Evolutionary conservation across 345 rosid species (phyloP), one percentile per base, ranked within the genome.

Genomic region (Bretschneidera sinensis): DNA sequence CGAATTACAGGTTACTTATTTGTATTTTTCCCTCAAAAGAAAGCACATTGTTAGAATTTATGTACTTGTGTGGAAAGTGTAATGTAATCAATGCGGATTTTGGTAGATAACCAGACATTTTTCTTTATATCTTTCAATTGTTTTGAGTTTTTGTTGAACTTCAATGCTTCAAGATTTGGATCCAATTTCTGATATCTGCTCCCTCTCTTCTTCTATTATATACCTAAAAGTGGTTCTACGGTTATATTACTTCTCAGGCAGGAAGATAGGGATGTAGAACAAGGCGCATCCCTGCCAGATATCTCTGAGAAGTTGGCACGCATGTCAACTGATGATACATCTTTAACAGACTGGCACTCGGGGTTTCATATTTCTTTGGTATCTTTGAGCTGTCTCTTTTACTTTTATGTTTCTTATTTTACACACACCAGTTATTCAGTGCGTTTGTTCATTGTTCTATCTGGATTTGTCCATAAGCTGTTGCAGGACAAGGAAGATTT

Each of bases 351-450:
- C 74, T 94, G 99, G 97, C 96, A 90, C 78, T 73, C 82, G 71
- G 97, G 99, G 71, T 94, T 90, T 71, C 97, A 86, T 76, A 85
- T 86, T 51, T 81, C 68, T 76, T 72, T 94, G 97, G 99, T 94
- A 84, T 71, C 51, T 54, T 48, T 24, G 20, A 63, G 19, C 24
- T 50, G 23, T 47, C 59, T 52, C 25, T 17, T 66, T 6, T 35
- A 19, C 18, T 50, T 15, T 47, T 62, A 17, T 59, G 25, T 53
- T 66, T 57, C 23, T 60, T 47, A 17, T 56, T 63, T 54, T 19
- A 48, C 18, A 7, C 21, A 50, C 21, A 20, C 17, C 8, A 17
- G 10, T 21, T 19, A 39, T 21, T 56, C 33, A 43, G 9, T 5
- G 18, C 16, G 48, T 33, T 21, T 22, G 6, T 35, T 50, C 21